Evolutionary conservation across 306 rosid genomes (phyloP), one percentile per base, ranked within the genome.

Genomic region (Chamaecrista fasciculata): DNA sequence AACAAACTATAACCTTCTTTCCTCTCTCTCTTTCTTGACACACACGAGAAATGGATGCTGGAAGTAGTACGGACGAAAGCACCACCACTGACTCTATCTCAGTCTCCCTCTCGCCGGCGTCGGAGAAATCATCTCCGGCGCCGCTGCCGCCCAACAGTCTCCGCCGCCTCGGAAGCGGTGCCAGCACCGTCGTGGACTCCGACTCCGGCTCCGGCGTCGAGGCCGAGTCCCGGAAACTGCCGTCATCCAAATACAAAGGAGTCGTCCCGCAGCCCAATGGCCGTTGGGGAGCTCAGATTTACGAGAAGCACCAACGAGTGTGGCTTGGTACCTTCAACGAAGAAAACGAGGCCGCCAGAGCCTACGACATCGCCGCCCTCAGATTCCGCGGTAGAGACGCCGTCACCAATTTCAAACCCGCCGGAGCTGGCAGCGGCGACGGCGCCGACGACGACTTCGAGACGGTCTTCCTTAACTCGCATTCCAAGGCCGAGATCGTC

Each of bases 201-300:
- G 92, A 85, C n/a, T n/a, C n/a, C 0, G 24, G 63, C 29, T 33
- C 14, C n/a, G 82, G 82, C n/a, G 73, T 72, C 28, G 96, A 90
- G 34, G 96, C 87, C 0, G 97, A 94, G 74, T 94, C 99, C 0
- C 60, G 97, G 2, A 94, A 94, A 37, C 91, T 94, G 0, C 97
- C 95, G 0, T 94, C 99, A 0, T 94, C 99, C 0, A 87, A 85
- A 37, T 91, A 81, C 86, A 94, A 94, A 65, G 99, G 99, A 3
- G 99, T 94, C 0, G 99, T 94, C n/a, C 99, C 99, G 0, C 99
- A 94, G 62, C 99, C 99, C 2, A 94, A 94, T 71, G 96, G 99
- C 2, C 97, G 99, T 0, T 94, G 99, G 99, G 99, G 99, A 0
- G 97, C 99, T 0, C 99, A 94, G 96, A 94, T 94, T 84, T 94